Evolutionary conservation across 1,139 yeast species (phyloP).

Genomic region (Spathaspora sp.): DNA sequence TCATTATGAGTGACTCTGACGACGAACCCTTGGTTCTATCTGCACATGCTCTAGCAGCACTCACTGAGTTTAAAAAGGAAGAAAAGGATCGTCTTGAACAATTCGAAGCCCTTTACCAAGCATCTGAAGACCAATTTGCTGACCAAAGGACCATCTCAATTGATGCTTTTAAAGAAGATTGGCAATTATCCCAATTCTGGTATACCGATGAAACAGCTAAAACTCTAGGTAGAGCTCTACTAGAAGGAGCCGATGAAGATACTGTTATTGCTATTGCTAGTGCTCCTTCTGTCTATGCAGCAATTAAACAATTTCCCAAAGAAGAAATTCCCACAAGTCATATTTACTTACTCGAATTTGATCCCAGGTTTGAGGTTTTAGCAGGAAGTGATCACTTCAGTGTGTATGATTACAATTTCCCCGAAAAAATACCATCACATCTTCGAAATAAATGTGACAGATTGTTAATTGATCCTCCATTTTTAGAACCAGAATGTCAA

Average conservation of each 20-base stretch:
- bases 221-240: slow-evolving; percentile 61
- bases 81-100: slow-evolving; percentile 59
- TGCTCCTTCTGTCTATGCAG: slow-evolving; percentile 93
- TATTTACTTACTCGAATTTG: slow-evolving; percentile 75
- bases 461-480: slow-evolving; percentile 86
- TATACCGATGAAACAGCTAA: slow-evolving; percentile 73
- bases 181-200: slow-evolving; percentile 96
- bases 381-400: slow-evolving; percentile 68
- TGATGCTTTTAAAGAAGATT: slow-evolving; percentile 78
- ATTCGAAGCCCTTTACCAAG: slow-evolving; percentile 55
- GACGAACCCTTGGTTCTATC: slow-evolving; percentile 55
- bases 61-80: slow-evolving; percentile 68
- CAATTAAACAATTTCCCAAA: slow-evolving; percentile 56
- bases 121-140: slow-evolving; percentile 58
- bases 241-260: slow-evolving; percentile 71
- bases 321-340: slow-evolving; percentile 61
- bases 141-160: slow-evolving; percentile 36
- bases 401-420: slow-evolving; percentile 73
- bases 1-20: slow-evolving; percentile 31
- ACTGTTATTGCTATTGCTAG: slow-evolving; percentile 76
- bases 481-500: slow-evolving; percentile 79
- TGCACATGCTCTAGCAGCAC: slow-evolving; percentile 72
- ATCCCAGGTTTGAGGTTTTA: slow-evolving; percentile 68
- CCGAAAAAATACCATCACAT: slow-evolving; percentile 58
- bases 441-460: slow-evolving; percentile 67